These are phyloP conservation scores for Oryza glumipatula DNA, from an alignment of 176 grass and related monocot species.

Conservation along the genomic window DNA sequence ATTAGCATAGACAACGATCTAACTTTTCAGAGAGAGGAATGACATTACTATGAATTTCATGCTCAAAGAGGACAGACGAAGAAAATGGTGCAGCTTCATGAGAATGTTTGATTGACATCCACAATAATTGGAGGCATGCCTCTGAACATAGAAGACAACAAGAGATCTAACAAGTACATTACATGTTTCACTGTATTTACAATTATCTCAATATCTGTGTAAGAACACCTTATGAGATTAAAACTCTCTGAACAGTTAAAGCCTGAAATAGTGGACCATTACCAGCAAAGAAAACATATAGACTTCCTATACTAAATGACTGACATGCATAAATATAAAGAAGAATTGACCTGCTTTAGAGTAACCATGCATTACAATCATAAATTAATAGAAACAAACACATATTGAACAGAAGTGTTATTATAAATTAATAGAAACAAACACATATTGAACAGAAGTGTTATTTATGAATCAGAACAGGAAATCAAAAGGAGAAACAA, in stretches of 20 bases:
- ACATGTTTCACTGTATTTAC: neutral
- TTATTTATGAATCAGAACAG: neutral
- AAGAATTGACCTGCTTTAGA: neutral
- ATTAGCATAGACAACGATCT: conserved; percentile 12
- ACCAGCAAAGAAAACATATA: neutral
- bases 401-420: conserved; percentile 3
- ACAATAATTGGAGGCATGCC: neutral
- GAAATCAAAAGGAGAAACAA: neutral
- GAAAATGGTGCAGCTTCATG: neutral
- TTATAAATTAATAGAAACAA: neutral
- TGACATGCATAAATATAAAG: neutral
- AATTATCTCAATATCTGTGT: neutral
- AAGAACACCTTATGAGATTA: neutral
- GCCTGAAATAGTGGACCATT: neutral
- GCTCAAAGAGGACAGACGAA: neutral
- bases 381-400: neutral
- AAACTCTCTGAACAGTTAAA: neutral
- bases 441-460: neutral
- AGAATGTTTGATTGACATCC: neutral
- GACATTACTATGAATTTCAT: neutral
- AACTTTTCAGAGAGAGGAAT: neutral
- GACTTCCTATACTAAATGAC: neutral
- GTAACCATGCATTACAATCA: conserved; percentile 11
- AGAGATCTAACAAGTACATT: conserved; percentile 1
- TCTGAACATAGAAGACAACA: neutral